Conservation (phyloP, 768 basidiomycete species). For the Paxillus ammoniavirescens region DNA sequence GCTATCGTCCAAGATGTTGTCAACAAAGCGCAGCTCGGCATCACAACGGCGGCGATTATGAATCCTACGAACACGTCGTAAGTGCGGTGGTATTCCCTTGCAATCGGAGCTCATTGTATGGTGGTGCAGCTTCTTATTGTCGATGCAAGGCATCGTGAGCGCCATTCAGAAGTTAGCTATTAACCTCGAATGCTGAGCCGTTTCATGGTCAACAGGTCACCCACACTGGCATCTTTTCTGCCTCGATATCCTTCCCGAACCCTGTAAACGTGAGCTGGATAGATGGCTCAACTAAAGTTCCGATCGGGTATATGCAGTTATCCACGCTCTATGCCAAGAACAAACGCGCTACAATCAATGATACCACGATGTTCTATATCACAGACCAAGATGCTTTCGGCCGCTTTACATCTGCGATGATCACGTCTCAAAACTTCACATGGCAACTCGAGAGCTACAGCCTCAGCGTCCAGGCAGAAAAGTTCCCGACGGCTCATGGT, state of each 20-base stretch:
- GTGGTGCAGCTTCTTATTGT: constrained; percentile 46
- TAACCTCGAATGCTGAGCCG: not conserved
- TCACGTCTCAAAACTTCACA: constrained; percentile 64
- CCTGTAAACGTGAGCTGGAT: constrained; percentile 62
- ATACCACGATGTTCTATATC: constrained; percentile 58
- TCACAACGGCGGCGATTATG: constrained; percentile 51
- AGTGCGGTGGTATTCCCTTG: constrained; percentile 18
- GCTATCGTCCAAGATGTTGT: constrained; percentile 68
- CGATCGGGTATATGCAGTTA: constrained; percentile 56
- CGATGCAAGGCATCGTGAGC: constrained; percentile 53
- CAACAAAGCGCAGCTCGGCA: constrained; percentile 50
- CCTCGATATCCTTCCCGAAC: constrained; percentile 59
- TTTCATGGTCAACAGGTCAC: constrained; percentile 41
- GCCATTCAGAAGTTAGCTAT: not conserved
- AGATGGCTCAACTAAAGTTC: constrained; percentile 41
- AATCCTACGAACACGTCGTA: constrained; percentile 58
- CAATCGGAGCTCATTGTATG: constrained; percentile 3
- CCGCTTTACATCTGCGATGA: constrained; percentile 59
- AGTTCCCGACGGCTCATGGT: constrained; percentile 65
- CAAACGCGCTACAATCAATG: constrained; percentile 61
- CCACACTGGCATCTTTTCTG: constrained; percentile 65
- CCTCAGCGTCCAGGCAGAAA: constrained; percentile 61
- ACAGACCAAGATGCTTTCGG: constrained; percentile 56
- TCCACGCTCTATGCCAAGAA: constrained; percentile 45
- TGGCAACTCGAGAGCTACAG: constrained; percentile 61